These are phyloP conservation scores for Xerocomus brunneocitrinus DNA, from an alignment of 768 basidiomycete genomes.

Conservation along the genomic window DNA sequence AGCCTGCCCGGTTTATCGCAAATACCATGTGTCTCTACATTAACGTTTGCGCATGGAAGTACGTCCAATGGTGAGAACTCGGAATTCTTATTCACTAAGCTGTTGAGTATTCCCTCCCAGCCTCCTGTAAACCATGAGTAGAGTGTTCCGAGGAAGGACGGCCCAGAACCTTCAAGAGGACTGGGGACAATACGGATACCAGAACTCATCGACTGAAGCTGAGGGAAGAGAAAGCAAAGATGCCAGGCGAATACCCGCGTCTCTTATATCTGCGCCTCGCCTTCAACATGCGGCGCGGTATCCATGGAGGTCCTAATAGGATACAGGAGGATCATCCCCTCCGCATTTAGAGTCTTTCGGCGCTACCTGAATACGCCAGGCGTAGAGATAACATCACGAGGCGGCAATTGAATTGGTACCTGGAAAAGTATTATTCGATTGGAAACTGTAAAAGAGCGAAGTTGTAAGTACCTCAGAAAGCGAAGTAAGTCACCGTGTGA, in stretches of 20 bases:
- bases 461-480: neutral
- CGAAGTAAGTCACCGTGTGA: neutral
- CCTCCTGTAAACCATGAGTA: slow-evolving; percentile 13
- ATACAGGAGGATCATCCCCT: slow-evolving; percentile 13
- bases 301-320: neutral
- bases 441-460: neutral
- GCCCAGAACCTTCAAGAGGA: slow-evolving; percentile 8
- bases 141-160: slow-evolving; percentile 7
- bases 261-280: slow-evolving; percentile 13
- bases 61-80: slow-evolving; percentile 23
- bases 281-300: slow-evolving; percentile 12
- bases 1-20: slow-evolving; percentile 32
- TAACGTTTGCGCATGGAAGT: slow-evolving; percentile 36
- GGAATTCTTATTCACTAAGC: slow-evolving; percentile 6
- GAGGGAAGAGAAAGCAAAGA: neutral
- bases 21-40: slow-evolving; percentile 14
- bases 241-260: neutral
- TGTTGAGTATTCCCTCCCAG: slow-evolving; percentile 9
- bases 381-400: neutral
- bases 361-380: neutral
- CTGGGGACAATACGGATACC: slow-evolving; percentile 16
- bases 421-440: neutral
- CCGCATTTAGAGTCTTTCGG: slow-evolving; percentile 7
- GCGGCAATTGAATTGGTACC: neutral
- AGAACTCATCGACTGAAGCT: slow-evolving; percentile 10